A percentile compares a stretch with the other conserved stretches of the same genome.
Conservation (phyloP, 139 green algal genomes). For the Haematococcus lacustris region DNA sequence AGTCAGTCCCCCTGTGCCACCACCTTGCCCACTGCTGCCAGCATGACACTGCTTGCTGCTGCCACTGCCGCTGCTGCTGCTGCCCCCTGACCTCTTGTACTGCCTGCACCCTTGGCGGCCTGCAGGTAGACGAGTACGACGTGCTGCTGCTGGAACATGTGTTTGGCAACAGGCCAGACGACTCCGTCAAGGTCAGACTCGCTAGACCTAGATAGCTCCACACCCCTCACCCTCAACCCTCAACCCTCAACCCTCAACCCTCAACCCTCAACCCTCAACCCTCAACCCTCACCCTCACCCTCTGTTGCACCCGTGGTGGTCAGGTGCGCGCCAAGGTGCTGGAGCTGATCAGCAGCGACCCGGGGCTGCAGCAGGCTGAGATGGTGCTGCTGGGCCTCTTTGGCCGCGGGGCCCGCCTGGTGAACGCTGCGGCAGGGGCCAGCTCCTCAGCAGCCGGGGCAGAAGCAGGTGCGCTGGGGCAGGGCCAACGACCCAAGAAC, state of each 20-base stretch:
- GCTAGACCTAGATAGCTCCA: too few relatives aligned
- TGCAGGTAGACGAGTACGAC: conserved; percentile 60
- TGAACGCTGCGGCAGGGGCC: conserved; percentile 31
- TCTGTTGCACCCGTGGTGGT: neutral
- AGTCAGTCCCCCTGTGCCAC: too few relatives aligned
- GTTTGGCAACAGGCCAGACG: conserved; percentile 74
- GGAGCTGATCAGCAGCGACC: conserved; percentile 73
- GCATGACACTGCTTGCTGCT: neutral
- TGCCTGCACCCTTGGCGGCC: neutral
- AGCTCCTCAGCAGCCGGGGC: too few relatives aligned
- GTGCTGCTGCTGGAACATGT: conserved; percentile 83
- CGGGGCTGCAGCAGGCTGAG: conserved; percentile 74
- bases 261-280: neutral
- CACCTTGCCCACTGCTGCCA: too few relatives aligned
- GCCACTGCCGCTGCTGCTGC: neutral
- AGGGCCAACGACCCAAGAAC: too few relatives aligned
- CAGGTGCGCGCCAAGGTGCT: conserved; percentile 67
- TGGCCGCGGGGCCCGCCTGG: conserved; percentile 62
- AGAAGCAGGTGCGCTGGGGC: too few relatives aligned
- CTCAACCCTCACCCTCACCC: neutral
- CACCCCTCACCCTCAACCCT: too few relatives aligned
- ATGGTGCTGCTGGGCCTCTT: conserved; percentile 82
- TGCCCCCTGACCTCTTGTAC: neutral
- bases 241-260: neutral
- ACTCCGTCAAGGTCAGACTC: conserved; percentile 60